phyloP scores from a whole-genome alignment of 2,329 filamentous ascomycete species.

The Dactylellina leptospora region DNA sequence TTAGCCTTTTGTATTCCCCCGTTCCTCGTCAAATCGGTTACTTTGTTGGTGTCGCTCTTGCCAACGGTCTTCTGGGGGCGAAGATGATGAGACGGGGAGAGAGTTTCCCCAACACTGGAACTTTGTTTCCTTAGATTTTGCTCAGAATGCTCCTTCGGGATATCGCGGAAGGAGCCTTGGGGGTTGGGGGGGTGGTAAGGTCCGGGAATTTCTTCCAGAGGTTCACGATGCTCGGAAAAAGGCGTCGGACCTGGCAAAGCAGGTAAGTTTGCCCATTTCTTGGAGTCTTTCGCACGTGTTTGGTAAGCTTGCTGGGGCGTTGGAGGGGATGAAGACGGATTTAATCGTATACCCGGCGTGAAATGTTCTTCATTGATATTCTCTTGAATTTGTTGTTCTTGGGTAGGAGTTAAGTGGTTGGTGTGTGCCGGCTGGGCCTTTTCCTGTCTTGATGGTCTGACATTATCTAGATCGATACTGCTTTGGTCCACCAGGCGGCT shows the following conservation, averaged over 20 bases:
- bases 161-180: background rate
- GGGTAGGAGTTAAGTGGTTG: background rate
- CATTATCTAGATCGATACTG: slow-evolving; percentile 39
- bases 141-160: background rate
- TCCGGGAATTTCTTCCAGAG: slow-evolving; percentile 29
- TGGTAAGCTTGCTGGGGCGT: background rate
- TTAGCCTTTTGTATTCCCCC: no score
- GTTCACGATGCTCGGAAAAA: background rate
- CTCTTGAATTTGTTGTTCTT: background rate
- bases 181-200: background rate
- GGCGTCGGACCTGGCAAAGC: background rate
- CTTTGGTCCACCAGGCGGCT: slow-evolving; percentile 27
- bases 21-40: no score
- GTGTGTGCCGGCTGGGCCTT: background rate
- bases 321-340: background rate
- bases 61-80: no score
- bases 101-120: no score
- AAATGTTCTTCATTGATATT: background rate
- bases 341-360: background rate
- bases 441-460: background rate
- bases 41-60: no score
- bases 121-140: no score
- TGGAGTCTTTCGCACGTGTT: background rate
- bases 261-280: background rate
- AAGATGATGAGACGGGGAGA: no score